Base-by-base conservation (phyloP, 2,329 filamentous ascomycete species). In the Calonectria crousiana region DNA sequence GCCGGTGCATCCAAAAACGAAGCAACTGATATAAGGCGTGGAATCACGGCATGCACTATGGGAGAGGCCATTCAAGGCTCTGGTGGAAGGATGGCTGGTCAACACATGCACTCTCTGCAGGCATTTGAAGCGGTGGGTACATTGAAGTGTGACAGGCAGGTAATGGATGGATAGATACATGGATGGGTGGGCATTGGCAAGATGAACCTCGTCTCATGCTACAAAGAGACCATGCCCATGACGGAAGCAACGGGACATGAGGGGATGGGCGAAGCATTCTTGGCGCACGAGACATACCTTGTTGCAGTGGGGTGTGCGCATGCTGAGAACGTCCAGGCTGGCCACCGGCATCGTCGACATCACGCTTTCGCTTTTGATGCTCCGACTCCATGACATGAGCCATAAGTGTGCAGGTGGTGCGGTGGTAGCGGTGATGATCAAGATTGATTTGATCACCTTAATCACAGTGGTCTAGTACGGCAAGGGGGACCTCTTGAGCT, bases 291-390 rank as follows among this genome's bases (percentile, higher is more conserved):
- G 74, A 86, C 85, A 82, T 86, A 88, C 87, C 86, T 84, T 86
- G 85, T 76, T 86, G 85, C 75, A 85, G 71, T 72, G 76, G 75
- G 73, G 78, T 84, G 73, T 84, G 85, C 74, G 84, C 84, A 80
- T 85, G 86, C 80, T 87, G 87, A 75, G 85, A 85, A 73, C 76
- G 84, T 62, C 79, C 77, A 75, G 80, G 78, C 77, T 85, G 86
- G 73, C 78, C 81, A 78, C 84, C 84, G 76, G 79, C 83, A 79
- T 89, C 87, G 78, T 89, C 87, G 72, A 83, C 78, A 75, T 87
- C 86, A 77, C 87, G 87, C 80, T 89, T 89, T 76, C 88, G 86
- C 83, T 89, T 89, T 81, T 85, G 84, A 76, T 84, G 81, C 70
- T 88, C 85, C 69, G 81, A 76, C 38, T 86, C 86, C 75, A 83